phyloP scores from a whole-genome alignment of 352 stramenopile species.

The Phytophthora tubulina region DNA sequence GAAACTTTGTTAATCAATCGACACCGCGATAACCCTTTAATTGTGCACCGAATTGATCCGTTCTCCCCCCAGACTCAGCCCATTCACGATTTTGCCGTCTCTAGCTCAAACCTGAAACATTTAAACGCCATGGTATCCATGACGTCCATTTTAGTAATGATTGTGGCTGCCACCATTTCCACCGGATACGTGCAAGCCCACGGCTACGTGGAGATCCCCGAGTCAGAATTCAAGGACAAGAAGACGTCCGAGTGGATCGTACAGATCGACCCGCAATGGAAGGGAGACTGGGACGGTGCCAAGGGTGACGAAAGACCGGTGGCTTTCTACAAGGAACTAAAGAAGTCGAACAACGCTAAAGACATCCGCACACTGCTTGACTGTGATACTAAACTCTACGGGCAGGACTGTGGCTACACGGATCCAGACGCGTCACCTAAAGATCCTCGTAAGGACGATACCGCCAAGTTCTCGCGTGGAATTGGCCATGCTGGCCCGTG shows the following conservation, averaged over 20 bases:
- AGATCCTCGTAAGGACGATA: slow-evolving; percentile 29
- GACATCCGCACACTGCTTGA: slow-evolving; percentile 46
- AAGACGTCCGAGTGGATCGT: slow-evolving; percentile 44
- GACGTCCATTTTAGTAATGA: slow-evolving; percentile 7
- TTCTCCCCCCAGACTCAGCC: not conserved
- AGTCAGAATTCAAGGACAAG: slow-evolving; percentile 40
- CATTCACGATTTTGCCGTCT: slow-evolving; percentile 25
- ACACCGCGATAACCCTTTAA: too few relatives aligned
- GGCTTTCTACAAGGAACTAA: slow-evolving; percentile 40
- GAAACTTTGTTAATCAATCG: too few relatives aligned
- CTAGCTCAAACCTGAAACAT: too few relatives aligned
- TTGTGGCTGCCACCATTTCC: slow-evolving; percentile 6
- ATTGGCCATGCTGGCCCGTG: slow-evolving; percentile 46
- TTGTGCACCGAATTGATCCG: too few relatives aligned
- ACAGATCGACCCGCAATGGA: slow-evolving; percentile 47
- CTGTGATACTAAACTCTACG: slow-evolving; percentile 40
- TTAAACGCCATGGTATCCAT: slow-evolving; percentile 17
- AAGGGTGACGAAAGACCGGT: slow-evolving; percentile 32
- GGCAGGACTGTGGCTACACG: slow-evolving; percentile 41
- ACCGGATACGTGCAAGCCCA: slow-evolving; percentile 27
- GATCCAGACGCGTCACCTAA: slow-evolving; percentile 35
- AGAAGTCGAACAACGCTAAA: slow-evolving; percentile 31
- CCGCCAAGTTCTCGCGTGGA: slow-evolving; percentile 40
- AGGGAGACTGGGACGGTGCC: slow-evolving; percentile 37
- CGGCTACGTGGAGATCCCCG: slow-evolving; percentile 38